Base-by-base conservation (phyloP, 2,329 filamentous ascomycete species). In the Venturia effusa region DNA sequence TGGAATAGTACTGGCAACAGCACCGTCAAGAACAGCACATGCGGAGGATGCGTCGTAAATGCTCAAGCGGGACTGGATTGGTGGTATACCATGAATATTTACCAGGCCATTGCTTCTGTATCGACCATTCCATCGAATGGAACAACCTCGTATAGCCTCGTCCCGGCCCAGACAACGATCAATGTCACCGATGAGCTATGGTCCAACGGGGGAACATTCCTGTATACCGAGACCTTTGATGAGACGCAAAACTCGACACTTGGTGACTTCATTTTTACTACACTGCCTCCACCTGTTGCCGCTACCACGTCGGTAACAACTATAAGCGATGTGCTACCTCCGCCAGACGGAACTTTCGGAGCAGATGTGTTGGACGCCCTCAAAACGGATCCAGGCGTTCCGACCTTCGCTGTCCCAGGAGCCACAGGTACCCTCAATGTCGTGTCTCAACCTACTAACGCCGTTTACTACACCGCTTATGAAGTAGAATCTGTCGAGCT, bases 21-120 rank as follows among this genome's bases (percentile, higher is more conserved):
- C 19, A 63, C 24, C 22, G 30, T 39, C 22, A 45, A 64, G 22
- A 64, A 65, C 54, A 55, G 24, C 24, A 67, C 67, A 30, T 73
- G 72, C 62, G 67, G 67, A 57, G 72, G 70, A 3, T 68, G 68
- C 11, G 74, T 72, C 0, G 66, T 75, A 39, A 74, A 75, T 66
- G 70, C 74, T 7, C 66, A 70, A 5, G 74, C 73, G 11, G 69
- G 68, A 11, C 66, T 75, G 61, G 71, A 74, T 39, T 75, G 71
- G 67, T 75, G 64, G 64, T 65, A 54, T 54, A 40, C 64, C 37
- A n/a, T 39, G 30, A 65, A 59, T n/a, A 41, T 65, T 7, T 64
- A n/a, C 51, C 45, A 41, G n/a, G 51, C 43, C 22, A 43, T 65
- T 32, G 64, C 60, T 5, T 59, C 61, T 19, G 22, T 64, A 43